Base-by-base conservation (phyloP, 2,329 filamentous ascomycete genomes). In the Alternaria sp. region DNA sequence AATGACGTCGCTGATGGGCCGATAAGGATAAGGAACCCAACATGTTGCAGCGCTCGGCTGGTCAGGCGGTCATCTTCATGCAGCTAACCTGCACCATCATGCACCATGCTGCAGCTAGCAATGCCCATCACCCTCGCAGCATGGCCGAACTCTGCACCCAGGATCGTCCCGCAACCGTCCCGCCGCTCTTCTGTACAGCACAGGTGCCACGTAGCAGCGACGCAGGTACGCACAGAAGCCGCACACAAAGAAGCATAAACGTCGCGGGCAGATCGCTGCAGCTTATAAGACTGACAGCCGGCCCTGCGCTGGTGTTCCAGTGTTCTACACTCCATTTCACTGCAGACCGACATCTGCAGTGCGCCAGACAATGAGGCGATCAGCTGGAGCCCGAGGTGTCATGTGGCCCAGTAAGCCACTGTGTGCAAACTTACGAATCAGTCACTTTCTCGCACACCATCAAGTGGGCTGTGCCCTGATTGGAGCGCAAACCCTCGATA, bases 381-480 rank as follows among this genome's bases (percentile, higher is more conserved):
- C 76, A 78, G 74, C 76, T 77, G 75, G 69, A 73, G 67, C 67
- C 66, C 26, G 60, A 71, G 45, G 67, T 65, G 71, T 79, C 78
- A 79, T 75, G 75, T 78, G 78, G 77, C 70, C 60, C 64, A 68
- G 72, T 75, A 75, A 79, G 78, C 78, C 78, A 79, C 78, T 70
- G 64, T 71, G 70, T 68, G 64, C 68, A 58, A 70, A 71, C 72
- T 67, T 76, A 67, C 77, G 76, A 79, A 79, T 79, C 77, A 77
- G 70, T 71, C 69, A 57, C 67, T 70, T 76, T 70, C 71, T 76
- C 71, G 71, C 76, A 75, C 77, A 78, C 77, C 76, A 78, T 71
- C 72, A 78, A 63, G 53, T 51, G 67, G 60, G 63, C 64, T 56
- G 15, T 49, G 49, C 12, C 47, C 60, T 74, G 68, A 79, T 79